A percentile compares a stretch with the other conserved stretches of the same genome.
phyloP scores from a whole-genome alignment of 2,329 filamentous ascomycete species.

The Aspergillus hortae region DNA sequence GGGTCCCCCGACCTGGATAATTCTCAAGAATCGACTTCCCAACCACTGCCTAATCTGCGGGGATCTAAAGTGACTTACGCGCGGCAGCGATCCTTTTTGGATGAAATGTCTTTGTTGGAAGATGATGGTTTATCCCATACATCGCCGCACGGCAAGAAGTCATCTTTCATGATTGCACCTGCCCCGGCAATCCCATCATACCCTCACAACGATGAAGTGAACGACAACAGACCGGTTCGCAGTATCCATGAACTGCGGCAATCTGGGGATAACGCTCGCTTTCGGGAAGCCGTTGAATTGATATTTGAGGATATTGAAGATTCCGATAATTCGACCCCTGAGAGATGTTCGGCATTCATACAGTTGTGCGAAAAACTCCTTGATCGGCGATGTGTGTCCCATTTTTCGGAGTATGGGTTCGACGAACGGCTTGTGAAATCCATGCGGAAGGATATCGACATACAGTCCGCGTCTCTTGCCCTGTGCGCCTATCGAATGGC shows the following conservation, averaged over 20 bases:
- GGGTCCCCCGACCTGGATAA: neutral
- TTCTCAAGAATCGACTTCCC: slow-evolving; percentile 9
- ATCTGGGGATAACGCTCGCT: slow-evolving; percentile 55
- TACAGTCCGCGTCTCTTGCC: slow-evolving; percentile 29
- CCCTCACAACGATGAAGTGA: slow-evolving; percentile 42
- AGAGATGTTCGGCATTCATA: slow-evolving; percentile 51
- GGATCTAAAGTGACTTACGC: slow-evolving; percentile 57
- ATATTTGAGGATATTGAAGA: slow-evolving; percentile 59
- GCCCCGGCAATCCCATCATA: too few species aligned
- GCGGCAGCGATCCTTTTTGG: slow-evolving; percentile 57
- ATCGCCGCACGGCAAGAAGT: slow-evolving; percentile 28
- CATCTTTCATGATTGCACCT: too few species aligned
- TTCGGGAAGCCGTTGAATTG: slow-evolving; percentile 53
- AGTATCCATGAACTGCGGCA: slow-evolving; percentile 61
- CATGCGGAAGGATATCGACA: slow-evolving; percentile 58
- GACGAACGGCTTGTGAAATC: slow-evolving; percentile 65
- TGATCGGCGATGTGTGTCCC: slow-evolving; percentile 37
- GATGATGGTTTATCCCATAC: slow-evolving; percentile 9
- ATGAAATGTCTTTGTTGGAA: slow-evolving; percentile 40
- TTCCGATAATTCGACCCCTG: slow-evolving; percentile 41
- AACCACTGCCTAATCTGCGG: slow-evolving; percentile 20
- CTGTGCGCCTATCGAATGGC: slow-evolving; percentile 32
- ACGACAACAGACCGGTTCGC: slow-evolving; percentile 44
- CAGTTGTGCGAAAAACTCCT: slow-evolving; percentile 54
- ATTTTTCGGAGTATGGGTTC: slow-evolving; percentile 69